These are phyloP conservation scores for Starmerella asiatica DNA, from an alignment of 805 yeast genomes.

Conservation along the genomic window DNA sequence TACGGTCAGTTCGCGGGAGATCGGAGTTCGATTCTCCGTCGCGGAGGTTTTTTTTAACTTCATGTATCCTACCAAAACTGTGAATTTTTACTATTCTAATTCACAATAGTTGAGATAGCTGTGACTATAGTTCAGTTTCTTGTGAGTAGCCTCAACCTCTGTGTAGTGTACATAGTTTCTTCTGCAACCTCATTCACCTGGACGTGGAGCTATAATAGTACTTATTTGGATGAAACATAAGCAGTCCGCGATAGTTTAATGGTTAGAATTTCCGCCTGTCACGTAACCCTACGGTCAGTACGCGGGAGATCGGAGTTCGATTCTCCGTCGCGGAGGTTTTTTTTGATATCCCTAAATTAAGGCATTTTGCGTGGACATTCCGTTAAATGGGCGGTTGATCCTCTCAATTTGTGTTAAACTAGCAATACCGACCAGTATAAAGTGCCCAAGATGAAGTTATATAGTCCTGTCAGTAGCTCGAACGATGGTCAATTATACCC, in stretches of 20 bases:
- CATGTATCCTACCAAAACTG: no score
- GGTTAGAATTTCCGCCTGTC: conserved; percentile 20
- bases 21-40: conserved; percentile 22
- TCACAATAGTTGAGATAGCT: no score
- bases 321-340: conserved; percentile 17
- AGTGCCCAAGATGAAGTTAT: no score
- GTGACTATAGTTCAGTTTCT: not conserved
- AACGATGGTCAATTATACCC: no score
- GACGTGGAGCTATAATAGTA: not conserved
- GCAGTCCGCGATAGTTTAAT: conserved; percentile 16
- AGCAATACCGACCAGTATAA: no score
- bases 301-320: conserved; percentile 21
- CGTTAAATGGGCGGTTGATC: no score
- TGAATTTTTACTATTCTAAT: not conserved
- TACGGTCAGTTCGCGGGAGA: conserved; percentile 19
- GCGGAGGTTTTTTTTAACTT: conserved; percentile 17
- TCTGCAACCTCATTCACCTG: not conserved
- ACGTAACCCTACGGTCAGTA: conserved; percentile 9
- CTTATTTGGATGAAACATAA: not conserved
- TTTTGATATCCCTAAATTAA: conserved; percentile 1
- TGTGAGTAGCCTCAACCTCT: not conserved
- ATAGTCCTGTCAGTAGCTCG: no score
- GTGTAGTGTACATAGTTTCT: no score
- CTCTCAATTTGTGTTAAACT: no score
- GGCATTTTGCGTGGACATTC: no score